Conservation (phyloP, 352 stramenopile species). For the Saprolegnia diclina region DNA sequence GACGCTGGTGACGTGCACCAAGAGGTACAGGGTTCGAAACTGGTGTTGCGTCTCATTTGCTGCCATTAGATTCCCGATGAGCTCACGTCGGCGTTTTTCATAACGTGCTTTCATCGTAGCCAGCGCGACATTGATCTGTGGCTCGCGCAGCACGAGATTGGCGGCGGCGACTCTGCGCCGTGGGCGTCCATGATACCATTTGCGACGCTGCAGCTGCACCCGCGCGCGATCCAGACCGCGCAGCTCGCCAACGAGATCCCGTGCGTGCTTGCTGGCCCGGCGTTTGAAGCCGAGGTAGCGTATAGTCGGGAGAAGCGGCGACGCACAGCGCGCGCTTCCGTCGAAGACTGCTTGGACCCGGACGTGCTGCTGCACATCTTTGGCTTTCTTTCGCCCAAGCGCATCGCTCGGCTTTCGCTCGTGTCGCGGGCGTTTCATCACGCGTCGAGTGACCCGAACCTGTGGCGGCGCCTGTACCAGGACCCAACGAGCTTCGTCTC, state of each 20-base stretch:
- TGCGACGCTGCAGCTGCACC: neutral
- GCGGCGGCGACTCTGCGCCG: neutral
- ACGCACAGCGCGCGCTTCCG: neutral
- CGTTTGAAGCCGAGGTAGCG: neutral
- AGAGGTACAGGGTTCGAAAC: neutral
- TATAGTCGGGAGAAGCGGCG: neutral
- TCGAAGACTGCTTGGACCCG: constrained; percentile 5
- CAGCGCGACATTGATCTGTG: neutral
- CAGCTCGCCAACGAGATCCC: constrained; percentile 5
- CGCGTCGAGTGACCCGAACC: neutral
- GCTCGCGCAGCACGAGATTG: neutral
- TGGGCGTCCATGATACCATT: constrained; percentile 8
- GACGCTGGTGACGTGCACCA: neutral
- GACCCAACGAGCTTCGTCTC: neutral
- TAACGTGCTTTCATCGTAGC: neutral
- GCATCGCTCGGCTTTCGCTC: constrained; percentile 11
- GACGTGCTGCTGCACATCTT: constrained; percentile 25
- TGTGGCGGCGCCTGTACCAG: constrained; percentile 14
- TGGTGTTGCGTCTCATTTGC: neutral
- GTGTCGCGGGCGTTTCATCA: constrained; percentile 12
- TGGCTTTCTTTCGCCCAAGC: constrained; percentile 13
- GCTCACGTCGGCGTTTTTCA: neutral
- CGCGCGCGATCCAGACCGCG: neutral
- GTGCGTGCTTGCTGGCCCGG: neutral
- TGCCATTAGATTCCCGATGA: neutral